A percentile compares a stretch with the other conserved stretches of the same genome.
phyloP scores from a whole-genome alignment of 2,329 filamentous ascomycete species.

The Nakataea oryzae region DNA sequence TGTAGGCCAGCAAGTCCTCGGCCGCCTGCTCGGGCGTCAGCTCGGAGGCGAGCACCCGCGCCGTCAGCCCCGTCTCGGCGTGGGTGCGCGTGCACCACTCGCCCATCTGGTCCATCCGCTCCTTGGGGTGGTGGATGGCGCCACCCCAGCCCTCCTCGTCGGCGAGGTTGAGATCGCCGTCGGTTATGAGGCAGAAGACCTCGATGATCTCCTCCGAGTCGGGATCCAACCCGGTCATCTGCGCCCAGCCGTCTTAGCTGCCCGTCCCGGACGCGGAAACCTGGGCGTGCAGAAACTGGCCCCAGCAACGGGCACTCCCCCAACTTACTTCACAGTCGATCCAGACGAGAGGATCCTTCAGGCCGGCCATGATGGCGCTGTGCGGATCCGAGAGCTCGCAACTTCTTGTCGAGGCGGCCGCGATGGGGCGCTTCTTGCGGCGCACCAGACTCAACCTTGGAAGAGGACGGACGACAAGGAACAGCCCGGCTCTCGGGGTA shows the following conservation, averaged over 20 bases:
- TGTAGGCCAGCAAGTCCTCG: constrained; percentile 63
- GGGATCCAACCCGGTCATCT: constrained; percentile 88
- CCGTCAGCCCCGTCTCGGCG: constrained; percentile 68
- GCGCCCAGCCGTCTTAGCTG: background rate
- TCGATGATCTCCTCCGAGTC: constrained; percentile 79
- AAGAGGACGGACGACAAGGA: background rate
- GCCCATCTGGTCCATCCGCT: constrained; percentile 68
- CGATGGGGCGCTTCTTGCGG: background rate
- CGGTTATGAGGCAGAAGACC: constrained; percentile 86
- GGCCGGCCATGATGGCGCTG: constrained; percentile 8
- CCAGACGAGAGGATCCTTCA: constrained; percentile 64
- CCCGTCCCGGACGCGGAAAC: background rate
- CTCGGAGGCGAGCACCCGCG: constrained; percentile 61
- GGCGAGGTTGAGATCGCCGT: constrained; percentile 63
- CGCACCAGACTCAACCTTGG: background rate
- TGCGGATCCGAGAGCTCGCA: background rate
- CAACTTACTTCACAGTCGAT: constrained; percentile 55
- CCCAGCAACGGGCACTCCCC: no score
- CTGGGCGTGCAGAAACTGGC: background rate
- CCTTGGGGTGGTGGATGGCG: constrained; percentile 62
- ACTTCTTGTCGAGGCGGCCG: no score
- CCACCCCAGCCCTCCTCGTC: constrained; percentile 71
- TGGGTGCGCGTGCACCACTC: constrained; percentile 84
- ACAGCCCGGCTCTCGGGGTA: background rate
- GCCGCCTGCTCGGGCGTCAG: constrained; percentile 66